Evolutionary conservation across 768 basidiomycete genomes (phyloP), one percentile per base, ranked within the genome.

Genomic region (Lentinus brumalis): DNA sequence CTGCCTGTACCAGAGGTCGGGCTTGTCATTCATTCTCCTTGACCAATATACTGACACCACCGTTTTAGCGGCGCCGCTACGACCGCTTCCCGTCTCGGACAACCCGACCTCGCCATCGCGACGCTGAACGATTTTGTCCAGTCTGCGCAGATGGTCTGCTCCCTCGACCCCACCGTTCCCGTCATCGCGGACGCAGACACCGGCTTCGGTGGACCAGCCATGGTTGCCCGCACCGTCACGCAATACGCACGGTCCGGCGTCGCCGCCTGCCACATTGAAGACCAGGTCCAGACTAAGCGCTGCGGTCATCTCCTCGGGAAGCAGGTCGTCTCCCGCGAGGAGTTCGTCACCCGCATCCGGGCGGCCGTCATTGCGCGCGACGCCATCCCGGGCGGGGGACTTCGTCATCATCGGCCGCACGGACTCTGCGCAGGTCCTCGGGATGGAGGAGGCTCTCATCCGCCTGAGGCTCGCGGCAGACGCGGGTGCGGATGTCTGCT

Each of bases 171-270:
- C 0, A 78, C 83, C 1, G 77, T 81, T 0, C 89, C 89, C 0
- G 85, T 92, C 18, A 91, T 92, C 61, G 89, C 89, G 1, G 89
- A 92, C 65, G 89, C 89, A 11, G 90, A 92, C 69, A 91, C 89
- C 54, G 89, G 89, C 12, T 91, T 91, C 63, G 89, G 89, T 64
- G 89, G 89, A 16, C 85, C 88, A 1, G 82, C 84, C 10, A 91
- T 86, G 79, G 84, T 91, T 31, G 87, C 87, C 11, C 87, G 89
- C 41, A 91, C 89, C 3, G 86, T 92, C 10, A 80, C 76, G n/a
- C 83, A 88, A 71, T 91, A 91, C 61, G 82, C 76, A 4, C 81
- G 81, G 49, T 83, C 87, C 14, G 89, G 90, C 31, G 84, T 91
- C 21, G 90, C 89, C 16, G 90, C 78, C 4, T 78, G 89, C 67